phyloP scores from a whole-genome alignment of 129 eudicot species.

The Flaveria brownii region DNA sequence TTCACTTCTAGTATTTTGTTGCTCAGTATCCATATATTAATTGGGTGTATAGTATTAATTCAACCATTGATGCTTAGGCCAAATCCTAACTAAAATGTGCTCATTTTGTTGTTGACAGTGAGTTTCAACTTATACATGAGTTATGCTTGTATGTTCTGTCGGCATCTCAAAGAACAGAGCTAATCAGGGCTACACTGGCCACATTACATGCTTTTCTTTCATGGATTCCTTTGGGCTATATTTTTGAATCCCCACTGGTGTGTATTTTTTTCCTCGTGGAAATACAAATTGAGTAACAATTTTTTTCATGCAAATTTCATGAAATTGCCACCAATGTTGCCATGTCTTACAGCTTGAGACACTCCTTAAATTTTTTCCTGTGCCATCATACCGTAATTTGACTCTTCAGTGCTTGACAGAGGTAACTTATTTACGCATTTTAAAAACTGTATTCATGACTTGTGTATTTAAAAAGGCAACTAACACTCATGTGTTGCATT shows the following conservation, averaged over 20 bases:
- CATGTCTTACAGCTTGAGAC: conserved; percentile 70
- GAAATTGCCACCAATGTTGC: conserved; percentile 20
- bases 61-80: background rate
- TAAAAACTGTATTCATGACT: background rate
- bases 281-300: background rate
- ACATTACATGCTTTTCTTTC: conserved; percentile 98
- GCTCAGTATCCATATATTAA: background rate
- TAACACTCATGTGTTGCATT: conserved; percentile 17
- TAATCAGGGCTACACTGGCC: conserved; percentile 90
- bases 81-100: conserved; percentile 14
- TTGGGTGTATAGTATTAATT: conserved; percentile 12
- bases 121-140: conserved; percentile 98
- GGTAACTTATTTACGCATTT: conserved; percentile 39
- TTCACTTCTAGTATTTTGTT: background rate
- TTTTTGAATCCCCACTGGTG: conserved; percentile 97
- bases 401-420: conserved; percentile 96
- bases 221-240: conserved; percentile 98
- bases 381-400: conserved; percentile 77
- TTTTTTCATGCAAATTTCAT: conserved; percentile 1
- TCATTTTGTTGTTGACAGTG: conserved; percentile 55
- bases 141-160: conserved; percentile 92
- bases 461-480: background rate
- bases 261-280: conserved; percentile 29
- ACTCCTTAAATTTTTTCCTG: conserved; percentile 73
- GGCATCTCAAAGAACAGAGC: conserved; percentile 95